Conservation (phyloP, 495 filamentous ascomycete species). For the Penicillium cosmopolitanum region DNA sequence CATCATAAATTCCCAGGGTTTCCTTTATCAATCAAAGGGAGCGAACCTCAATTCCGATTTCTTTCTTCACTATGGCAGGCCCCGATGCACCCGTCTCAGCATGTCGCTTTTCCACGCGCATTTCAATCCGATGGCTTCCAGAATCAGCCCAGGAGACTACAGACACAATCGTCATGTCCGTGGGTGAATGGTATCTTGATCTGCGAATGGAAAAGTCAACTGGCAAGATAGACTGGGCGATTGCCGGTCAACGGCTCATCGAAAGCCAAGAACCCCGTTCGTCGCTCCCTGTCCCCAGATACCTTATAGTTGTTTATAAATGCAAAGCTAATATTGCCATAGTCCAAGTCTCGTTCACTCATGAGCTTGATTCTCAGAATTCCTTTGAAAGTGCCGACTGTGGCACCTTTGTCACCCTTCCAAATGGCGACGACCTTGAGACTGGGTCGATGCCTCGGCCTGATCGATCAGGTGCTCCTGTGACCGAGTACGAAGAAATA, state of each 20-base stretch:
- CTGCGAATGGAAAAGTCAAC: slow-evolving; percentile 42
- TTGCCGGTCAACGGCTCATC: slow-evolving; percentile 42
- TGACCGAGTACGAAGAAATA: slow-evolving; percentile 43
- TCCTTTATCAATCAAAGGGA: not conserved
- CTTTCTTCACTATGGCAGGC: slow-evolving; percentile 11
- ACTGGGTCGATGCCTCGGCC: slow-evolving; percentile 43
- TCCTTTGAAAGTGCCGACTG: slow-evolving; percentile 43
- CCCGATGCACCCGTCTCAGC: slow-evolving; percentile 9
- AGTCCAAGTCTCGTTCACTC: slow-evolving; percentile 45
- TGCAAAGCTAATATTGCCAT: not conserved
- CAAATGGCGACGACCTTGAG: slow-evolving; percentile 48
- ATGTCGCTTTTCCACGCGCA: slow-evolving; percentile 44
- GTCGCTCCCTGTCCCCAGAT: slow-evolving; percentile 2
- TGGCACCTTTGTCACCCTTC: slow-evolving; percentile 40
- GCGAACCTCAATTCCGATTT: not conserved
- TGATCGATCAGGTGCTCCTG: slow-evolving; percentile 39
- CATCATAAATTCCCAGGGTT: not conserved
- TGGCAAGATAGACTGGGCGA: slow-evolving; percentile 44
- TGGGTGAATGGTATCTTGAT: slow-evolving; percentile 49
- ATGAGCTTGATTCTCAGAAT: slow-evolving; percentile 46
- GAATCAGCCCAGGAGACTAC: slow-evolving; percentile 44
- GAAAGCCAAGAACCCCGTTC: slow-evolving; percentile 35
- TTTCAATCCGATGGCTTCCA: slow-evolving; percentile 49
- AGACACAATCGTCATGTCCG: slow-evolving; percentile 50
- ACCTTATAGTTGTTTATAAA: not conserved